A percentile compares a stretch with the other conserved stretches of the same genome.
phyloP scores from a whole-genome alignment of 345 rosid genomes.

The Aquilaria yunnanensis region DNA sequence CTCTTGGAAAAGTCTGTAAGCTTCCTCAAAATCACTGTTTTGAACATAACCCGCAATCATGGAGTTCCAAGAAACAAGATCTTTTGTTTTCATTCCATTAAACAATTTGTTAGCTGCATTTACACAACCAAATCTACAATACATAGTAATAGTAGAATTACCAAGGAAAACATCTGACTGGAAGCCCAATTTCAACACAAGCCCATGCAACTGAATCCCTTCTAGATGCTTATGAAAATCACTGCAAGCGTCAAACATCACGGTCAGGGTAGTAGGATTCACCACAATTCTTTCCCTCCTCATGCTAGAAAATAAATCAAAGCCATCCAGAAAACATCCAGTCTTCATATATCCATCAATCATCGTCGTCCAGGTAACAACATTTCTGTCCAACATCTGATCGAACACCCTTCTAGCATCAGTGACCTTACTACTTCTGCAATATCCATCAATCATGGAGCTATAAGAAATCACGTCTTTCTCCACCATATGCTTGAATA shows the following conservation, averaged over 20 bases:
- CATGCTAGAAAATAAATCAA: slow-evolving; percentile 52
- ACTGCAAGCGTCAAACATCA: slow-evolving; percentile 61
- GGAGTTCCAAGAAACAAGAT: slow-evolving; percentile 72
- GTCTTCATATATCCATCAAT: slow-evolving; percentile 66
- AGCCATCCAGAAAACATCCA: slow-evolving; percentile 51
- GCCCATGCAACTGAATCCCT: slow-evolving; percentile 60
- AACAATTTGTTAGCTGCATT: slow-evolving; percentile 44
- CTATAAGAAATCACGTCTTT: slow-evolving; percentile 69
- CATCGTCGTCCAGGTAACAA: slow-evolving; percentile 77
- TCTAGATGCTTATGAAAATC: slow-evolving; percentile 31
- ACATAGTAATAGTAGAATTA: slow-evolving; percentile 64
- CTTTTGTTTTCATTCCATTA: slow-evolving; percentile 32
- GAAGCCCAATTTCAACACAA: slow-evolving; percentile 38
- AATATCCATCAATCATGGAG: slow-evolving; percentile 70
- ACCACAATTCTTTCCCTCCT: slow-evolving; percentile 43
- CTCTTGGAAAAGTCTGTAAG: slow-evolving; percentile 43
- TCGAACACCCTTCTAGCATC: slow-evolving; percentile 55
- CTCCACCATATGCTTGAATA: slow-evolving; percentile 51
- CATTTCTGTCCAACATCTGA: slow-evolving; percentile 53
- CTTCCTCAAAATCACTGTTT: slow-evolving; percentile 37
- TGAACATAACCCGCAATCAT: slow-evolving; percentile 57
- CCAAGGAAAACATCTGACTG: slow-evolving; percentile 51
- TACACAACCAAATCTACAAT: slow-evolving; percentile 42
- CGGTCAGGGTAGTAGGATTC: slow-evolving; percentile 55
- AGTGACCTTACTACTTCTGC: slow-evolving; percentile 48